Evolutionary conservation across 495 filamentous ascomycete species (phyloP), one percentile per base, ranked within the genome.

Genomic region (Neurospora discreta): DNA sequence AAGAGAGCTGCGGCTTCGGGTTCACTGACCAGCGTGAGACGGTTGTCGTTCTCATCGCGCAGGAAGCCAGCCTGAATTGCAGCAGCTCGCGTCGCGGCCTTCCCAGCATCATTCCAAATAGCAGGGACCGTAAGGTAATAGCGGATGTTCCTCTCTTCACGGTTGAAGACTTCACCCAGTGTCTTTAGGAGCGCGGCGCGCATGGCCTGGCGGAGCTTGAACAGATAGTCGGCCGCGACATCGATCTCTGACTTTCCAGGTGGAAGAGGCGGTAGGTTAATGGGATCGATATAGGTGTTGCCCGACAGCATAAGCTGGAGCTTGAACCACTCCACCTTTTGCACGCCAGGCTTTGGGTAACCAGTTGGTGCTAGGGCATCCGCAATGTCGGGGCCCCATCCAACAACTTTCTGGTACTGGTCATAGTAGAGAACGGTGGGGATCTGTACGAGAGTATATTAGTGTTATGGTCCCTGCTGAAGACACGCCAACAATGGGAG

Each of bases 281-380:
- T 92, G 69, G 90, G 90, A 75, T 92, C 90, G 75, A 92, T 92
- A 78, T 92, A 92, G 6, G 90, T 92, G 83, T 92, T 92, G 71
- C 90, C 90, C 26, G 89, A 91, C 70, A 92, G 81, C 90, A 92
- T 92, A 60, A 92, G 84, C 82, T 92, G 90, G 30, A 91, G 85
- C 82, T 92, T 92, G 84, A 92, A 91, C 90, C 90, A 92, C 75
- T 92, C 90, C 9, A 92, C 90, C 81, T 91, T 92, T 76, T 92
- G 90, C 72, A 92, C 90, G 72, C 90, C 90, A 10, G 89, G 89
- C 82, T 91, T 92, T 70, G 90, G 90, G 78, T 91, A 91, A 69
- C 90, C 90, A 39, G 90, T 91, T 38, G 90, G 90, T 60, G 90
- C 90, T 69, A 92, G 82, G 60, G 90, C 90, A 80, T 92, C 90